phyloP scores from a whole-genome alignment of 768 basidiomycete species.

The Lactifluus pinguis region DNA sequence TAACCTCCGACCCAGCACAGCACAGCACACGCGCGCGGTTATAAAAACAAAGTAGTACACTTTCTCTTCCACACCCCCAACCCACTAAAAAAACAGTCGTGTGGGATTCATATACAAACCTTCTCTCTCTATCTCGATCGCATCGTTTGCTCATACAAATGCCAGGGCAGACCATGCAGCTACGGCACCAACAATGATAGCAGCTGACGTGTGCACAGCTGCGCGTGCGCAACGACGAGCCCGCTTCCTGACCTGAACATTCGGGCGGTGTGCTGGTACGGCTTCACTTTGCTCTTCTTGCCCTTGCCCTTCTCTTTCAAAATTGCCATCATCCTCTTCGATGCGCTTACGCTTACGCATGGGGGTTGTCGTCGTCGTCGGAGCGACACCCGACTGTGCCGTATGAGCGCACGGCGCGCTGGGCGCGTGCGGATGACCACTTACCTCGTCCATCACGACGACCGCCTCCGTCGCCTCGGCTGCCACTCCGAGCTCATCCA shows the following conservation, averaged over 20 bases:
- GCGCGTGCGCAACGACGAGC: constrained; percentile 35
- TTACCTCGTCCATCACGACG: constrained; percentile 2
- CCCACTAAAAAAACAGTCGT: background rate
- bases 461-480: background rate
- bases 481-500: constrained; percentile 8
- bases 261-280: constrained; percentile 9
- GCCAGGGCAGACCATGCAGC: constrained; percentile 69
- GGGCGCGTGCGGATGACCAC: constrained; percentile 13
- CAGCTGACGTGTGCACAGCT: constrained; percentile 50
- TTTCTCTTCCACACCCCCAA: no score
- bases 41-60: background rate
- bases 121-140: background rate
- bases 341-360: constrained; percentile 27
- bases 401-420: constrained; percentile 17
- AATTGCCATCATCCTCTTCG: constrained; percentile 1
- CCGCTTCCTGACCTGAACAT: constrained; percentile 22
- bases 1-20: background rate
- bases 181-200: constrained; percentile 57
- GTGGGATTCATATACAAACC: background rate
- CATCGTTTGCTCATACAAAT: constrained; percentile 1
- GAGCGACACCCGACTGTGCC: constrained; percentile 24
- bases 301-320: background rate
- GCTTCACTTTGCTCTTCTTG: background rate
- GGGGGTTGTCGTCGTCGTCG: background rate
- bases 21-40: background rate